Evolutionary conservation across 768 basidiomycete species (phyloP), one percentile per base, ranked within the genome.

Genomic region (Tulasnella sp.): DNA sequence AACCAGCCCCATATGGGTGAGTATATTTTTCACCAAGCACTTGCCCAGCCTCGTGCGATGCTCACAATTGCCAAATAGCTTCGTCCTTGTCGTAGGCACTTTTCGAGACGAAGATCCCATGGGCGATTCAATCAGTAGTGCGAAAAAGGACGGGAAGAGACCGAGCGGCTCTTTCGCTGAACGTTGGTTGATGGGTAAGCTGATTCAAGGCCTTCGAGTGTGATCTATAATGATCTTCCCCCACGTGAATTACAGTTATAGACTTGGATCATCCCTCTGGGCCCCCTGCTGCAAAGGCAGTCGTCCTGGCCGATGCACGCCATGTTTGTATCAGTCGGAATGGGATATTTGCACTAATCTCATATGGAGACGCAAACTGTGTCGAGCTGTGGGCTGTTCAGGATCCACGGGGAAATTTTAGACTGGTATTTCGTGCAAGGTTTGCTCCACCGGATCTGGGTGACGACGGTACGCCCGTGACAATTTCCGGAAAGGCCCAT

Each of bases 361-460:
- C 90, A 80, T 92, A 91, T 80, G 91, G 92, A 80, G 88, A 90
- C 79, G 89, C 89, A 86, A 90, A 90, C 5, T 88, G 90, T 22
- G 91, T 92, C 9, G 91, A 93, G 80, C 83, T 93, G 3, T 93
- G 91, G 91, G 89, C 87, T 82, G 81, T 93, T 70, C 58, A 91
- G 71, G 81, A 88, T 29, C 83, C 91, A 34, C 14, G 31, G 2
- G 37, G 58, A 22, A 45, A 38, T 1, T 6, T 6, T 25, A 1
- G 11, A 7, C 58, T 64, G 11, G 31, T n/a, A 12, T n/a, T 64
- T 15, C 11, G 58, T 6, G 2, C n/a, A 15, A n/a, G n/a, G 12
- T 64, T 25, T 31, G 31, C 25, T 15, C 79, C 85, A 75, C 89
- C 90, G 70, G 91, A 92, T 79, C 92, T 89, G 91, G 15, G 91